Evolutionary conservation across 768 basidiomycete genomes (phyloP).

Genomic region (Cyclocybe aegerita): DNA sequence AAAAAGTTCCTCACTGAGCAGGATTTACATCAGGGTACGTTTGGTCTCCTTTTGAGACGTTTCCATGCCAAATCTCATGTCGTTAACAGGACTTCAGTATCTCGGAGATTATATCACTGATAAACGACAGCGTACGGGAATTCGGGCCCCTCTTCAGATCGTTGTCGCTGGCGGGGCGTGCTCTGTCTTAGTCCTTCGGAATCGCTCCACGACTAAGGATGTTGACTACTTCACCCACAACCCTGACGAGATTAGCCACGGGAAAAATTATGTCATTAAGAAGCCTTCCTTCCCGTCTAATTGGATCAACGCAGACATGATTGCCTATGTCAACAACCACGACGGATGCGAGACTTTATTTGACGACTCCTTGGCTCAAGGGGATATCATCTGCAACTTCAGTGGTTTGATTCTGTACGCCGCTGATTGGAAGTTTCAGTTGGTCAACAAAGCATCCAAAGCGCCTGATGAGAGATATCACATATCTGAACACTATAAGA

Average conservation of each 20-base stretch:
- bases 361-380: too few relatives aligned
- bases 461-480: too few relatives aligned
- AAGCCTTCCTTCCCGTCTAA: not conserved
- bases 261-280: not conserved
- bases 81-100: too few relatives aligned
- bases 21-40: too few relatives aligned
- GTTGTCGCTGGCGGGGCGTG: not conserved
- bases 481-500: too few relatives aligned
- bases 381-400: too few relatives aligned
- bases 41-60: too few relatives aligned
- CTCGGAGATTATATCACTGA: not conserved
- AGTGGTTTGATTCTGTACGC: too few relatives aligned
- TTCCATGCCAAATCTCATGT: too few relatives aligned
- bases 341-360: not conserved
- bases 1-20: too few relatives aligned
- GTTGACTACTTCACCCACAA: not conserved
- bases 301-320: conserved; percentile 2
- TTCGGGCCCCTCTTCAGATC: not conserved
- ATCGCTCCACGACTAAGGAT: not conserved
- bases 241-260: not conserved
- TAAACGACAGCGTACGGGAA: not conserved
- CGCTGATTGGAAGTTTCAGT: too few relatives aligned
- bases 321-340: not conserved
- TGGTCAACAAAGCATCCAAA: too few relatives aligned
- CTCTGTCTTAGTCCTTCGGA: not conserved